phyloP scores from a whole-genome alignment of 1,284 basidiomycete species.

The Tilletia walkeri region DNA sequence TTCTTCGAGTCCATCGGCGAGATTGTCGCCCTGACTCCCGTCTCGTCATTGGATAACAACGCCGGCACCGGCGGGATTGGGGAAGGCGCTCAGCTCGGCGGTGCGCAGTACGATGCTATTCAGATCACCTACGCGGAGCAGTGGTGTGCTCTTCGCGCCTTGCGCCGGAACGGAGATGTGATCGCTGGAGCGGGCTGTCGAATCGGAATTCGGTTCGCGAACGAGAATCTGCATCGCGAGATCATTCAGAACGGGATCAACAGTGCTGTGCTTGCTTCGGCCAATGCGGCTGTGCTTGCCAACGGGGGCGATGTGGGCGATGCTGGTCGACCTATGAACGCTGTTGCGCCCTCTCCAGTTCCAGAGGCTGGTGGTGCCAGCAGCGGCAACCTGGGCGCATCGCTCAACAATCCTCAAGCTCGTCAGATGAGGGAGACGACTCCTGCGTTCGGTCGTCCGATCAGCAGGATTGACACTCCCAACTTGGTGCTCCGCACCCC shows the following conservation, averaged over 20 bases:
- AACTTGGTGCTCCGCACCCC: slow-evolving; percentile 10
- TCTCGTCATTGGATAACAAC: background rate
- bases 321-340: background rate
- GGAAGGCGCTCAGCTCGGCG: background rate
- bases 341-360: background rate
- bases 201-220: slow-evolving; percentile 6
- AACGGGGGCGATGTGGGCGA: slow-evolving; percentile 10
- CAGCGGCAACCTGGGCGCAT: background rate
- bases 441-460: slow-evolving; percentile 7
- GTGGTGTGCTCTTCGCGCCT: slow-evolving; percentile 12
- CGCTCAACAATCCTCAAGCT: background rate
- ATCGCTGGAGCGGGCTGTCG: slow-evolving; percentile 7
- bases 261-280: slow-evolving; percentile 6
- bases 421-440: slow-evolving; percentile 8
- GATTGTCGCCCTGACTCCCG: slow-evolving; percentile 4
- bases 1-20: slow-evolving; percentile 13
- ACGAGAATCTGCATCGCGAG: slow-evolving; percentile 13
- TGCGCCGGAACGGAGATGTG: slow-evolving; percentile 9
- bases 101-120: background rate
- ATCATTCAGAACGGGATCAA: slow-evolving; percentile 14
- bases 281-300: slow-evolving; percentile 3
- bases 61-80: background rate
- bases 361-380: no score
- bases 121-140: slow-evolving; percentile 5
- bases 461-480: slow-evolving; percentile 8